Evolutionary conservation across 1,139 yeast species (phyloP).

Genomic region (Debaryomycetaceae sp.): DNA sequence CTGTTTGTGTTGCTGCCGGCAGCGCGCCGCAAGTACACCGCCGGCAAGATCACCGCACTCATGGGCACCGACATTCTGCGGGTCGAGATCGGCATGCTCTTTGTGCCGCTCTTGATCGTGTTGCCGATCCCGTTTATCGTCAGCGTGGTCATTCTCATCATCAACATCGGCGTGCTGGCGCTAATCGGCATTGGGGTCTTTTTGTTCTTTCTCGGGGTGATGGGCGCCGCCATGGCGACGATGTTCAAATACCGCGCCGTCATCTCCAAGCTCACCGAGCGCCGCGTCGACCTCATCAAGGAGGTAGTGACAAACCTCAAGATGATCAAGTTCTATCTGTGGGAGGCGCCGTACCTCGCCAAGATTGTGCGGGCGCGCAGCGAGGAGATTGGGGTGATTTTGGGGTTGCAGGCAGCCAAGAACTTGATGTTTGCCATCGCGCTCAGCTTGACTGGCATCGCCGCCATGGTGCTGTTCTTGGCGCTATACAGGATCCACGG

Average conservation of each 20-base stretch:
- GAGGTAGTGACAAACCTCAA: slow-evolving; percentile 59
- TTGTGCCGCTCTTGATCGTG: slow-evolving; percentile 57
- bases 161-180: slow-evolving; percentile 66
- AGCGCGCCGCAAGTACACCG: slow-evolving; percentile 13
- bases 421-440: slow-evolving; percentile 12
- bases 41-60: slow-evolving; percentile 18
- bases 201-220: slow-evolving; percentile 17
- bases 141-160: slow-evolving; percentile 54
- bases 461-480: slow-evolving; percentile 13
- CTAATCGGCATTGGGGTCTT: slow-evolving; percentile 56
- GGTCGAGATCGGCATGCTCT: slow-evolving; percentile 19
- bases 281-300: slow-evolving; percentile 51
- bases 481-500: slow-evolving; percentile 12
- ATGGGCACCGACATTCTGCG: slow-evolving; percentile 21
- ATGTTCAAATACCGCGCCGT: slow-evolving; percentile 14
- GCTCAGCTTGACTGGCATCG: slow-evolving; percentile 11
- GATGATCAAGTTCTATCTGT: slow-evolving; percentile 54
- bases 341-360: slow-evolving; percentile 16
- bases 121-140: slow-evolving; percentile 53
- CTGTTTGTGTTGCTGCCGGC: slow-evolving; percentile 14
- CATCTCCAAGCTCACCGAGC: slow-evolving; percentile 47
- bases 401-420: slow-evolving; percentile 12
- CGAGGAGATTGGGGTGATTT: slow-evolving; percentile 11
- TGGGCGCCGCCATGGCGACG: slow-evolving; percentile 8
- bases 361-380: slow-evolving; percentile 9